Percentiles rank a stretch among this genome's conserved stretches.
These are phyloP conservation scores for Pyrrhoderma noxium DNA, from an alignment of 1,284 basidiomycete species.

Conservation along the genomic window DNA sequence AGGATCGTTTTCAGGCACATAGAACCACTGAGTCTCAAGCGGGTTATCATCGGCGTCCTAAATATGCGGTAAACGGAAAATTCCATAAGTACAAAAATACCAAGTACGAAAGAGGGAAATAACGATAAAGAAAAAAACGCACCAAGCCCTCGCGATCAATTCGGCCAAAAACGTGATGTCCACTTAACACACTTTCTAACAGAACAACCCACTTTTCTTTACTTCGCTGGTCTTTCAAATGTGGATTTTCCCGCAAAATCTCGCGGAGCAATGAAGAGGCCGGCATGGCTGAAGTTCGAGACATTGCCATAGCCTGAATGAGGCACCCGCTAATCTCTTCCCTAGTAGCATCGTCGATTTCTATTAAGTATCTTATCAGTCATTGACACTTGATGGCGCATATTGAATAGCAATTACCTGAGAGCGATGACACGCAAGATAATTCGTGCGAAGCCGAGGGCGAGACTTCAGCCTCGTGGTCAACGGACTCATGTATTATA, in stretches of 20 bases:
- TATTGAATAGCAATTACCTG: no score
- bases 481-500: neutral
- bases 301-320: slow-evolving; percentile 64
- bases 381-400: no score
- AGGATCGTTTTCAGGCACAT: slow-evolving; percentile 60
- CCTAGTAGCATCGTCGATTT: slow-evolving; percentile 12
- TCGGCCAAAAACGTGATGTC: slow-evolving; percentile 62
- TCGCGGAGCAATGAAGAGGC: slow-evolving; percentile 45
- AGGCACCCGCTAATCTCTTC: slow-evolving; percentile 52
- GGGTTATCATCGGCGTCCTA: slow-evolving; percentile 44
- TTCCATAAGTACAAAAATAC: neutral
- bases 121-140: slow-evolving; percentile 18
- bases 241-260: slow-evolving; percentile 46
- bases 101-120: slow-evolving; percentile 3
- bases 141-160: slow-evolving; percentile 59
- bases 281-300: slow-evolving; percentile 61
- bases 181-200: slow-evolving; percentile 43
- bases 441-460: no score
- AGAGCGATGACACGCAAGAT: no score
- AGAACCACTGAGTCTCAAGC: slow-evolving; percentile 68
- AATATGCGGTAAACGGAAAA: slow-evolving; percentile 4
- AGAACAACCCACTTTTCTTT: slow-evolving; percentile 43
- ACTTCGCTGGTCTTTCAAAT: slow-evolving; percentile 35
- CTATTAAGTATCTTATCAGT: no score
- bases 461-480: neutral